These are phyloP conservation scores for Solanum ossicruentum DNA, from an alignment of 257 asterid species.

Conservation along the genomic window DNA sequence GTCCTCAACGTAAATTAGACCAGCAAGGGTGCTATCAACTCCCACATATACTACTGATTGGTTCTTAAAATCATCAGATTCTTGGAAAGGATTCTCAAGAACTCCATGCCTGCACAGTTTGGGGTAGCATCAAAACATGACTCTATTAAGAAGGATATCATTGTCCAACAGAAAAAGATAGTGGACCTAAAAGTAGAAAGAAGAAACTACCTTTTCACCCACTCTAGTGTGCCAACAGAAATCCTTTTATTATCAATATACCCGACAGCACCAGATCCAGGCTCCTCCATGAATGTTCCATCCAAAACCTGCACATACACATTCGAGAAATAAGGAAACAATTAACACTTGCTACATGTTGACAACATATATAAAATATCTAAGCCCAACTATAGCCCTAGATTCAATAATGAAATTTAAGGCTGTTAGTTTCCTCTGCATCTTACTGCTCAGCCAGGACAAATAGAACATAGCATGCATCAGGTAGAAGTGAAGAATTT, in stretches of 20 bases:
- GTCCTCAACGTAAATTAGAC: conserved; percentile 89
- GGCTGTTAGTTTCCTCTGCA: not conserved
- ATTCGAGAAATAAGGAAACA: not conserved
- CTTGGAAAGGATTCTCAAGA: conserved; percentile 43
- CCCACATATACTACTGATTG: conserved; percentile 93
- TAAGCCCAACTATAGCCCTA: not conserved
- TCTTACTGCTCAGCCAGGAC: not conserved
- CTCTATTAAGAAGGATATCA: not conserved
- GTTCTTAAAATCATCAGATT: conserved; percentile 67
- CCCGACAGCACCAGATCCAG: conserved; percentile 98
- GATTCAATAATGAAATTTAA: not conserved
- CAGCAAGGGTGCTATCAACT: conserved; percentile 74
- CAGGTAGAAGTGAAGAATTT: not conserved
- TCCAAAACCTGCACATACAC: conserved; percentile 47
- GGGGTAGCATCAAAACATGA: not conserved
- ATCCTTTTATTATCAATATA: conserved; percentile 53
- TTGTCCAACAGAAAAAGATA: not conserved
- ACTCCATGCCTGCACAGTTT: conserved; percentile 64
- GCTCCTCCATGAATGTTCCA: conserved; percentile 90
- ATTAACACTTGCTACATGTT: not conserved
- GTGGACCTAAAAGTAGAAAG: not conserved
- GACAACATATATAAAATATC: not conserved
- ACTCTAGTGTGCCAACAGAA: conserved; percentile 85
- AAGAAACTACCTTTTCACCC: conserved; percentile 70
- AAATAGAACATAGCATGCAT: not conserved